Base-by-base conservation (phyloP, 768 basidiomycete genomes). In the Pleurotus salmoneostramineus region DNA sequence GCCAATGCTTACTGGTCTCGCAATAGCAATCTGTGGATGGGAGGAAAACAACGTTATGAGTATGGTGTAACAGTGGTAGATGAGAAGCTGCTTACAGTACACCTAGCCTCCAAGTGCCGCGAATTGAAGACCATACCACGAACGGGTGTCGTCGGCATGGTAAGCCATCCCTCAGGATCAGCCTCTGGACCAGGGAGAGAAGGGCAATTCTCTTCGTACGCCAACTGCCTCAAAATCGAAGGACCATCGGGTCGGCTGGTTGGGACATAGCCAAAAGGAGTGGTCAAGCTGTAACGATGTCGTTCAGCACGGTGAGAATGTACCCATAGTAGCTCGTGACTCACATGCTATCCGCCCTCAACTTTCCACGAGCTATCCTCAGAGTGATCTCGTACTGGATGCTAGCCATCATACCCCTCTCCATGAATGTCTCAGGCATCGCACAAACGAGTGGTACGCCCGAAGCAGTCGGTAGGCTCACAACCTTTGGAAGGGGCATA, bases 151-250 rank as follows among this genome's bases (percentile, higher is more conserved):
- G 77, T 70, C 8, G 74, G 63, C 5, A 76, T 64, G n/a, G 71
- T 69, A 58, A 77, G 75, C 82, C 82, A 83, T 8, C 82, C 81
- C 59, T 77, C 76, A 4, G 80, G 80, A 61, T 83, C 82, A n/a
- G 68, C 64, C 14, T 72, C 68, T 7, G 81, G 80, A 3, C 76
- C 75, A 36, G 76, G 77, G 15, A 82, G 67, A 5, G 52, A 10
- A 8, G 58, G 75, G 31, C 71, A 64, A 54, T 68, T 66, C 57
- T 79, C 71, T 60, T 76, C 74, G 59, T 82, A 83, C 0, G 80
- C 80, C 40, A 81, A 65, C 62, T 81, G 81, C 46, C 80, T 77
- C 6, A 79, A 68, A 14, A 77, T 33, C 8, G 81, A 82, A 10
- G 77, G 74, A 21, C 74, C 66, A 11, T 74, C 76, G 6, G 82